Base-by-base conservation (phyloP, 1,284 basidiomycete genomes). In the Puccinia triticina region DNA sequence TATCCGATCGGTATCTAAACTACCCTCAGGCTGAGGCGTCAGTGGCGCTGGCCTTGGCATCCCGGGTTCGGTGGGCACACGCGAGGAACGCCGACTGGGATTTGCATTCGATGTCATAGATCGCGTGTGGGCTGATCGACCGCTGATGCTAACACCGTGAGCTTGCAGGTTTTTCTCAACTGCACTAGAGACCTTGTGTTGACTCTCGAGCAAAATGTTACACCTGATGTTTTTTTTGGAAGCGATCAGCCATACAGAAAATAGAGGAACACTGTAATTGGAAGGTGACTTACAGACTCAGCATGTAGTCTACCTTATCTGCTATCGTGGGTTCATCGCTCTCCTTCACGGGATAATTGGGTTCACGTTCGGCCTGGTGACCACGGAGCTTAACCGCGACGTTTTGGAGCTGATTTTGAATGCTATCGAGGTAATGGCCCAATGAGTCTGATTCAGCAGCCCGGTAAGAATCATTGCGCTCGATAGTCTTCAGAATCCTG, bases 271-370 rank as follows among this genome's bases (percentile, higher is more conserved):
- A 18, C 18, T 29, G 18, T 10, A 14, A 34, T 16, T 50, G 32
- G 50, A 72, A 46, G 48, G 40, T 29, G 14, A 75, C 79, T 82
- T 34, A 83, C 72, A 84, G 72, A 32, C 77, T 83, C 32, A 84
- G 82, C 83, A 84, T 84, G 55, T 84, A 84, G 72, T 84, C 83
- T 4, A 84, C 83, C 76, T 84, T 84, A 67, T 84, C 83, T 53
- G 83, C 82, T 55, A 84, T 75, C 18, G 82, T 83, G 21, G 83
- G 83, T 43, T 83, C 75, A 26, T 84, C 83, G 40, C 59, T 48
- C 34, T 57, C 64, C n/a, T 66, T 75, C 43, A 59, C 80, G 14
- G 50, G 55, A 46, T 32, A 43, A 59, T 75, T 59, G 23, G 71
- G 23, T 32, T 82, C 80, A 43, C 73, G 72, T 46, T 82, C 80